These are phyloP conservation scores for Brassica cretica DNA, from an alignment of 345 rosid genomes.

Conservation along the genomic window DNA sequence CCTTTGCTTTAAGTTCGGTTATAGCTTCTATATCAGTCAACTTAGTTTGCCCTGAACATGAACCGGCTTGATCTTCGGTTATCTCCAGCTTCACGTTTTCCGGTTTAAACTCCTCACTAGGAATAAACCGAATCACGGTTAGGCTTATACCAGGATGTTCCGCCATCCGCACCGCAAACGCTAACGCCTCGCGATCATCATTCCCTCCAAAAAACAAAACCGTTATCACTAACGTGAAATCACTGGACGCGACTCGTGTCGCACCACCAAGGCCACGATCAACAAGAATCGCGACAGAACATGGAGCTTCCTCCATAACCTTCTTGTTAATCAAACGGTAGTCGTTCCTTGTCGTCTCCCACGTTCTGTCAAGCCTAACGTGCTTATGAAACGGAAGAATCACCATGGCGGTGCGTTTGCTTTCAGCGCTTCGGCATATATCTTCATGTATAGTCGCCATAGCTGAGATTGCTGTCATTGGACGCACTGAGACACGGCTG, in stretches of 20 bases:
- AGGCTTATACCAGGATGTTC: constrained; percentile 80
- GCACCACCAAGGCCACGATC: constrained; percentile 86
- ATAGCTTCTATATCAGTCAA: constrained; percentile 43
- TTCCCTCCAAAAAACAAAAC: constrained; percentile 76
- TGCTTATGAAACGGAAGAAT: constrained; percentile 86
- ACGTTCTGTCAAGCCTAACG: constrained; percentile 59
- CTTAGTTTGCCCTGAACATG: constrained; percentile 17
- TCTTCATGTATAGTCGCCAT: constrained; percentile 69
- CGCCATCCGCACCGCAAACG: constrained; percentile 72
- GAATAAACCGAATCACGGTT: constrained; percentile 50
- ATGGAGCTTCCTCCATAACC: constrained; percentile 66
- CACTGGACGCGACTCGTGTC: constrained; percentile 67
- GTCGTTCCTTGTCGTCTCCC: constrained; percentile 61
- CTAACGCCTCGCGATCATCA: constrained; percentile 85
- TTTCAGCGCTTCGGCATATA: constrained; percentile 59
- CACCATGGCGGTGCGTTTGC: constrained; percentile 59
- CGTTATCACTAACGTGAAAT: constrained; percentile 53
- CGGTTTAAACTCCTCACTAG: constrained; percentile 38
- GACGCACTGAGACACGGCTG: constrained; percentile 63
- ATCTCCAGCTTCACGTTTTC: constrained; percentile 43
- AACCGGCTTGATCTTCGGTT: constrained; percentile 20
- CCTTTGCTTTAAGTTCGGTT: constrained; percentile 40
- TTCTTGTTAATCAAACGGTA: constrained; percentile 58
- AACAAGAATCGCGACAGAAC: constrained; percentile 80
- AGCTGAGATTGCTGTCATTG: constrained; percentile 80